Conservation (phyloP, 768 basidiomycete species). For the Brasilioporus rufonigricans region DNA sequence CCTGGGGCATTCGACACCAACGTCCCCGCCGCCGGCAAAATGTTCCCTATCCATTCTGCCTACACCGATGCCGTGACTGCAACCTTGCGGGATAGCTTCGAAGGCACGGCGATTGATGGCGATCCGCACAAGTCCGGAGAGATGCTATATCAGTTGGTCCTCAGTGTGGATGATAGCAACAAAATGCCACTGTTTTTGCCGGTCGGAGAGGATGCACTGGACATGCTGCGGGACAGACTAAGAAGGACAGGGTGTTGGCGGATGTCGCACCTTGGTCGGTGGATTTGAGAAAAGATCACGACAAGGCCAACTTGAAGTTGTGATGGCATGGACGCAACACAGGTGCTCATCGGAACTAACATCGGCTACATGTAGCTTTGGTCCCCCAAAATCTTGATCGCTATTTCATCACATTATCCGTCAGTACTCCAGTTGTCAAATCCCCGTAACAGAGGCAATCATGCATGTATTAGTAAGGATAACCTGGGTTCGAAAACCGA, state of each 20-base stretch:
- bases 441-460: no score
- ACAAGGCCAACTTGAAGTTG: constrained; percentile 7
- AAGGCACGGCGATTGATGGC: not conserved
- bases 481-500: no score
- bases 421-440: no score
- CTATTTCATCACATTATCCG: no score
- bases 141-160: not conserved
- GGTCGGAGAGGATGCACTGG: constrained; percentile 12
- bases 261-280: constrained; percentile 4
- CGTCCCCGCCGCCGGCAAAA: not conserved
- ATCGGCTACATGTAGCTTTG: no score
- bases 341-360: no score
- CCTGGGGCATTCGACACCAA: constrained; percentile 18
- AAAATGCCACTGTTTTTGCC: constrained; percentile 9
- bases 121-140: constrained; percentile 18
- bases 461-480: no score
- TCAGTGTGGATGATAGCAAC: not conserved
- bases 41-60: constrained; percentile 8
- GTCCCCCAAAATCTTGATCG: no score
- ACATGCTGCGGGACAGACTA: not conserved
- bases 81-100: constrained; percentile 1
- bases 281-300: constrained; percentile 8
- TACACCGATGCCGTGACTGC: constrained; percentile 2
- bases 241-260: not conserved
- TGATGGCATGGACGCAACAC: not conserved